phyloP scores from a whole-genome alignment of 805 yeast genomes.

The Candida koratica region DNA sequence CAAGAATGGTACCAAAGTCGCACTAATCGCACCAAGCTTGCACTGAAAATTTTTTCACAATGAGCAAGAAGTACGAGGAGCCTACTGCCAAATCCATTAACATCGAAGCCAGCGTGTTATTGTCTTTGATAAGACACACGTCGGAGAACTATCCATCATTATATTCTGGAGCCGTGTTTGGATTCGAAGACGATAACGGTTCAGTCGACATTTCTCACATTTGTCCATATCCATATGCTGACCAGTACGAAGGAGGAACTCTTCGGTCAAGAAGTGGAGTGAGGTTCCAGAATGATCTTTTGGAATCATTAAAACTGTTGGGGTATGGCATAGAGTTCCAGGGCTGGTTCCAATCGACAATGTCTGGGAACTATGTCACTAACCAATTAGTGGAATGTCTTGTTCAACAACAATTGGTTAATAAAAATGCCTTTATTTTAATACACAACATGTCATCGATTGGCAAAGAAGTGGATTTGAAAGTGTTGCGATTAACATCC shows the following conservation, averaged over 20 bases:
- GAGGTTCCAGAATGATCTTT: conserved; percentile 65
- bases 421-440: conserved; percentile 53
- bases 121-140: conserved; percentile 62
- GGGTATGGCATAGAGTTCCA: conserved; percentile 66
- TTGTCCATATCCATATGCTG: conserved; percentile 66
- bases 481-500: conserved; percentile 64
- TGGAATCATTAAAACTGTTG: conserved; percentile 52
- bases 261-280: conserved; percentile 58
- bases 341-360: conserved; percentile 78
- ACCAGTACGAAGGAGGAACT: conserved; percentile 61
- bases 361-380: conserved; percentile 66
- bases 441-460: conserved; percentile 70
- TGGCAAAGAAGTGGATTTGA: conserved; percentile 60
- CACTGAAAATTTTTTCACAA: background rate
- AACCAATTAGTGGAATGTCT: conserved; percentile 65
- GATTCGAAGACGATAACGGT: conserved; percentile 59
- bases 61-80: conserved; percentile 19
- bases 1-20: no score
- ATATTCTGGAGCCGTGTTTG: conserved; percentile 69
- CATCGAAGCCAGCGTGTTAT: conserved; percentile 51
- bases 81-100: conserved; percentile 41
- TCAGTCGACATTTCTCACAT: conserved; percentile 52
- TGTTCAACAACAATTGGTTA: conserved; percentile 56
- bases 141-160: conserved; percentile 59
- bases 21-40: no score